phyloP scores from a whole-genome alignment of 164 flowering plant species.

The Tetrastigma voinierianum region DNA sequence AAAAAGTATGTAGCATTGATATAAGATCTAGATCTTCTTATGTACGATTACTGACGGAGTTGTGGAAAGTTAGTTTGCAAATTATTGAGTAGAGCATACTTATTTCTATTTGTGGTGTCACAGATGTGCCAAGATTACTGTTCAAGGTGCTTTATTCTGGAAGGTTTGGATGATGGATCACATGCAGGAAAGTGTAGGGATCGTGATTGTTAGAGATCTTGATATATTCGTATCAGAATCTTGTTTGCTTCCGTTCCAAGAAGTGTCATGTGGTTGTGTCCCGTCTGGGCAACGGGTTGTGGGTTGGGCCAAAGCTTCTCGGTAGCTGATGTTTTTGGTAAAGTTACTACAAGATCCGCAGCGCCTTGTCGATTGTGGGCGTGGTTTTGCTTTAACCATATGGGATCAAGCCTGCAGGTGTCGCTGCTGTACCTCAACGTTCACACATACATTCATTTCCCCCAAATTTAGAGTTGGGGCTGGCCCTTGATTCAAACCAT shows the following conservation, averaged over 20 bases:
- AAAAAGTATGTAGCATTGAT: not conserved
- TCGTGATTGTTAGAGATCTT: slow-evolving; percentile 83
- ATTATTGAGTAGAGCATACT: not conserved
- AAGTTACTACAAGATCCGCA: slow-evolving; percentile 89
- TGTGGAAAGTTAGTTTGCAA: not conserved
- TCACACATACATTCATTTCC: slow-evolving; percentile 72
- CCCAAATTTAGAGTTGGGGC: slow-evolving; percentile 45
- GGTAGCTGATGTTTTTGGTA: slow-evolving; percentile 82
- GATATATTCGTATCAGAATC: slow-evolving; percentile 90
- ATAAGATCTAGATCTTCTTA: not conserved
- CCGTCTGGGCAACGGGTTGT: slow-evolving; percentile 86
- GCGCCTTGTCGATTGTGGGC: slow-evolving; percentile 76
- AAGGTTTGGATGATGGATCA: slow-evolving; percentile 71
- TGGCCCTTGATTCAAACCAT: slow-evolving; percentile 32
- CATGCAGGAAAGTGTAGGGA: slow-evolving; percentile 89
- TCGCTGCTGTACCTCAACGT: slow-evolving; percentile 79
- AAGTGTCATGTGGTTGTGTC: slow-evolving; percentile 86
- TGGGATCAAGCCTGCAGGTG: slow-evolving; percentile 78
- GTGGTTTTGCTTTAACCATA: slow-evolving; percentile 70
- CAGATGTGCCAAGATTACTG: slow-evolving; percentile 68
- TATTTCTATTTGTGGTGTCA: slow-evolving; percentile 54
- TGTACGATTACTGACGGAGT: not conserved
- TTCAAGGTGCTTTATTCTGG: slow-evolving; percentile 90
- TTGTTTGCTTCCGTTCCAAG: slow-evolving; percentile 94
- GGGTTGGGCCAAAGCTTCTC: slow-evolving; percentile 92